Evolutionary conservation across 108 stramenopile species (phyloP), one percentile per base, ranked within the genome.

Genomic region (Parmales sp.): DNA sequence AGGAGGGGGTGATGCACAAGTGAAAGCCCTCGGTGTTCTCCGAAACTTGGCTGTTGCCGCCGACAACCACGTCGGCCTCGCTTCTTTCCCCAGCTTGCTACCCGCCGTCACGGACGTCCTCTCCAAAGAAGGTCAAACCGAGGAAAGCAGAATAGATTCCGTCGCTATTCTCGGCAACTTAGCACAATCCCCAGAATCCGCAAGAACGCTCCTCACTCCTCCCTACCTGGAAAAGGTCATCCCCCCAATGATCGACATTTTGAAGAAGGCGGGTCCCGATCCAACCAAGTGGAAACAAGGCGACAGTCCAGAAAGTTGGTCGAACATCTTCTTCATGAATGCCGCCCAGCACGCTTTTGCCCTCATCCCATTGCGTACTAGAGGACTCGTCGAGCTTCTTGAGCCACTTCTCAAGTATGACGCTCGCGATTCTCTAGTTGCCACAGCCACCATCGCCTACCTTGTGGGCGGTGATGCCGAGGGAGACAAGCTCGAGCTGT

Each of bases 261-360:
- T 60, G 5, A 60, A 20, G 31, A 34, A 60, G 11, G 54, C 0
- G 1, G 54, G 54, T 11, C 13, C 26, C 31, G 54, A 60, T 34
- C 31, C 36, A 34, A 34, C 29, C 16, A 60, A 60, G 31, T 60
- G 54, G 54, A 34, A 60, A 34, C 29, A 34, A 34, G 54, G 54
- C 4, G 36, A 60, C 16, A 19, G n/a, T 34, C 29, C 13, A 28
- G 54, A 60, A 20, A 34, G 29, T 34, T 28, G 31, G 54, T 11
- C 54, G 6, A 28, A 34, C 26, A 60, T 34, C 3, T 60, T 60
- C 54, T 34, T 60, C 54, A 60, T 60, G 54, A 60, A 60, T 29
- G 3, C 36, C 2, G 54, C 54, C 54, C 54, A 60, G 36, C 31
- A n/a, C n/a, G n/a, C n/a, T n/a, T 60, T 60, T 20, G 13, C 54